Evolutionary conservation across 225 moss, liverwort and hornwort species (phyloP).

Genomic region (Straminergon stramineum): DNA sequence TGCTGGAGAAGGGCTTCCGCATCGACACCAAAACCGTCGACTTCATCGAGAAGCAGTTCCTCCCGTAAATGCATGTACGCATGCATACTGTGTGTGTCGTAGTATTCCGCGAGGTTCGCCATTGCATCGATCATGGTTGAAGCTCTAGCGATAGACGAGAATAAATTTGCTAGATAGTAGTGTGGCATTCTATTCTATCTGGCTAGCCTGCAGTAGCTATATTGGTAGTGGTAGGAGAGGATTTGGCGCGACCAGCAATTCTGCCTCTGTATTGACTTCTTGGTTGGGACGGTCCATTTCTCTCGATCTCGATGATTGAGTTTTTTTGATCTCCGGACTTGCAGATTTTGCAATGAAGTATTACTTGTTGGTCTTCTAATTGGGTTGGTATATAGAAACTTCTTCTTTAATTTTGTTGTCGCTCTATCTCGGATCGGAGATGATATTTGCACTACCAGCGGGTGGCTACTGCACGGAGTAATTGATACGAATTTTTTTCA

Average conservation of each 20-base stretch:
- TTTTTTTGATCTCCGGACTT: background rate
- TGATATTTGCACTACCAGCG: background rate
- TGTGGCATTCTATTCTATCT: background rate
- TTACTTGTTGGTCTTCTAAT: background rate
- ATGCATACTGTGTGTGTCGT: background rate
- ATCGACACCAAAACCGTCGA: background rate
- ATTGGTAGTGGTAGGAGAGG: background rate
- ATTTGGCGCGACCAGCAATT: background rate
- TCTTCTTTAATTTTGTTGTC: background rate
- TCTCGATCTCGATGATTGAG: background rate
- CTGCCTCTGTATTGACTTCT: background rate
- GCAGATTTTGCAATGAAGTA: background rate
- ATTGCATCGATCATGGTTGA: background rate
- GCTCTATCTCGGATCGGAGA: background rate
- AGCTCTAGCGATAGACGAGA: background rate
- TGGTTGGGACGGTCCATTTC: background rate
- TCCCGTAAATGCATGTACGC: background rate
- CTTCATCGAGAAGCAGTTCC: background rate
- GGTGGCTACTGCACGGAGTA: background rate
- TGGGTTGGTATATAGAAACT: background rate
- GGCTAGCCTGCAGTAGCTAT: background rate
- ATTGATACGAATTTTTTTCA: background rate
- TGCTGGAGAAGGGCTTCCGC: constrained; percentile 12
- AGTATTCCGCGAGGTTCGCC: background rate
- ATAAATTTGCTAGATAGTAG: background rate